Evolutionary conservation across 495 filamentous ascomycete genomes (phyloP), one percentile per base, ranked within the genome.

Genomic region (Penicillium nucicola): DNA sequence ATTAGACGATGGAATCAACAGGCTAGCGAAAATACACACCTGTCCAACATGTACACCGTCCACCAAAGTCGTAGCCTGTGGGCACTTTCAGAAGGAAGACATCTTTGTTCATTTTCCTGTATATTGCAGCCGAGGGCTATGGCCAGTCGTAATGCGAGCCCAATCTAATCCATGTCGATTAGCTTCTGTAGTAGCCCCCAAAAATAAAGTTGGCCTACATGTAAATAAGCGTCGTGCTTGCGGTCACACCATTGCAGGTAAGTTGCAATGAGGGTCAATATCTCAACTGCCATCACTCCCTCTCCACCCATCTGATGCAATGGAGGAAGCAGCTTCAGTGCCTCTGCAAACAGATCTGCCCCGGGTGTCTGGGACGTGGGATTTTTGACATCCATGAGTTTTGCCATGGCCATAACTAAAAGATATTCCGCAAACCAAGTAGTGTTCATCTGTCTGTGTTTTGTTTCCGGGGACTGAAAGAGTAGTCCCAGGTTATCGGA

Each of bases 371-470:
- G 56, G 11, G 45, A 46, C 2, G 45, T 48, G 18, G 60, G 60
- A 30, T 51, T 17, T 30, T 55, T 47, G 1, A 59, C 60, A 25
- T 62, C 52, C 49, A 62, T 62, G 8, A 62, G 47, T 15, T 55
- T 59, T 8, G 56, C 56, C 60, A 62, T 62, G 12, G 56, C 60
- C 60, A 62, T 62, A 15, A 62, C 60, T 8, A 62, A 51, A 10
- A 62, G 55, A 42, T 62, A 62, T 47, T 62, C 53, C 1, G 56
- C 54, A 15, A 59, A 62, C 59, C 59, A 62, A 17, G 38, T 39
- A 2, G 52, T 46, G 19, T 18, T 22, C 39, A 53, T 58, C 10
- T 55, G 48, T 12, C 42, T 17, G 14, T 58, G 30, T 6, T 42
- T 53, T 5, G 35, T 47, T 14, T 50, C 33, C 7, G 19, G 17